Evolutionary conservation across 106 monocot genomes (phyloP).

Genomic region (Acorus gramineus): DNA sequence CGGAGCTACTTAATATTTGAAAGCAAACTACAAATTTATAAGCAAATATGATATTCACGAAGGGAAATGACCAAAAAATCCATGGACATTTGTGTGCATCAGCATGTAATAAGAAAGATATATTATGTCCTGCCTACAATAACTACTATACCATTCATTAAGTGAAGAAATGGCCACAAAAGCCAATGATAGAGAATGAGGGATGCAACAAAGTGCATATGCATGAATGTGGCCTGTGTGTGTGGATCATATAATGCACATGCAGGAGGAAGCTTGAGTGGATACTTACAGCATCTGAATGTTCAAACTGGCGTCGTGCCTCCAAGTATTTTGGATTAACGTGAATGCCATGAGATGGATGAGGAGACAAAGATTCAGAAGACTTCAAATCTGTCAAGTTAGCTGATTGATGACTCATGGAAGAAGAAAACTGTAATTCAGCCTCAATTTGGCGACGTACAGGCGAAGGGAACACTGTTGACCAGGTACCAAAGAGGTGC

Average conservation of each 20-base stretch:
- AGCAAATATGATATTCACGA: too few relatives aligned
- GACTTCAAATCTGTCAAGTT: slow-evolving; percentile 12
- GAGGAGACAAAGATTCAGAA: slow-evolving; percentile 57
- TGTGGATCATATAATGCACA: neutral
- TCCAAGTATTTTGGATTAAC: slow-evolving; percentile 93
- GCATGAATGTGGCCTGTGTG: too few relatives aligned
- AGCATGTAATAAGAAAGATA: too few relatives aligned
- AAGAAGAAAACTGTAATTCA: slow-evolving; percentile 47
- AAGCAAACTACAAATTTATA: too few relatives aligned
- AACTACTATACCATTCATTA: too few relatives aligned
- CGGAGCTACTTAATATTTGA: too few relatives aligned
- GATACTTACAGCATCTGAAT: slow-evolving; percentile 31
- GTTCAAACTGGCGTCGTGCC: slow-evolving; percentile 43
- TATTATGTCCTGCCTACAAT: too few relatives aligned
- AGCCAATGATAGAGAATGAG: too few relatives aligned
- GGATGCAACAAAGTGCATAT: too few relatives aligned
- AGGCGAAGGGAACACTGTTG: slow-evolving; percentile 61
- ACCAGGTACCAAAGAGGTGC: slow-evolving; percentile 92
- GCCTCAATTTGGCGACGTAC: slow-evolving; percentile 55
- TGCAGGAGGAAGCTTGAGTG: neutral
- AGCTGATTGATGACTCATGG: slow-evolving; percentile 26
- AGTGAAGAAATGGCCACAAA: too few relatives aligned
- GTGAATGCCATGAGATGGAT: slow-evolving; percentile 74
- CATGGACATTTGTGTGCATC: too few relatives aligned
- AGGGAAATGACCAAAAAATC: too few relatives aligned